phyloP scores from a whole-genome alignment of 176 grass and related monocot species.

The Calamus simplicifolius region DNA sequence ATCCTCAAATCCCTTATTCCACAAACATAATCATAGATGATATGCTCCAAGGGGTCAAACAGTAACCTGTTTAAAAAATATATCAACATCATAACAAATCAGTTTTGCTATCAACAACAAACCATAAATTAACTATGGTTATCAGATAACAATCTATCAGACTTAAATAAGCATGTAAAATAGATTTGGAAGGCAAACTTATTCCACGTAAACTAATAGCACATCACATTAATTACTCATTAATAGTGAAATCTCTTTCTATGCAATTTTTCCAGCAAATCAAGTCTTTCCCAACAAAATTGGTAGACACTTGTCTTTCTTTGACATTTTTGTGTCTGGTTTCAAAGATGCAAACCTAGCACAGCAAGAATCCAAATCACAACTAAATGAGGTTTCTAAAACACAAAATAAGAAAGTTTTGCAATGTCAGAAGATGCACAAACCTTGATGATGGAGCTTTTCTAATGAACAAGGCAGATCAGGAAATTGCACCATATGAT shows the following conservation, averaged over 20 bases:
- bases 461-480: constrained; percentile 53
- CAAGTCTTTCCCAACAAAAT: constrained; percentile 38
- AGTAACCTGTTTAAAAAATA: constrained; percentile 58
- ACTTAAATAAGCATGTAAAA: no score
- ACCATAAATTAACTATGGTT: no score
- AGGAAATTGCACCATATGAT: constrained; percentile 67
- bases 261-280: constrained; percentile 81
- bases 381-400: constrained; percentile 5
- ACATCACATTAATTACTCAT: constrained; percentile 36
- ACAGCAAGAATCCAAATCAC: constrained; percentile 12
- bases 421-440: constrained; percentile 12
- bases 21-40: constrained; percentile 88
- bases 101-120: neutral
- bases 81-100: neutral
- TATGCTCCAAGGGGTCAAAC: constrained; percentile 51
- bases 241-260: constrained; percentile 84
- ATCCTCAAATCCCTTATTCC: constrained; percentile 70
- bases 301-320: constrained; percentile 26
- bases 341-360: no score
- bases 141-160: no score
- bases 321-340: constrained; percentile 16
- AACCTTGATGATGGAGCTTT: constrained; percentile 55
- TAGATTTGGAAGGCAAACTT: no score
- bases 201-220: neutral
- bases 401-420: constrained; percentile 6